Percentiles rank a stretch among this genome's conserved stretches.
These are phyloP conservation scores for Circinella umbellata DNA, from an alignment of 371 early-diverging fungal genomes.

Conservation along the genomic window DNA sequence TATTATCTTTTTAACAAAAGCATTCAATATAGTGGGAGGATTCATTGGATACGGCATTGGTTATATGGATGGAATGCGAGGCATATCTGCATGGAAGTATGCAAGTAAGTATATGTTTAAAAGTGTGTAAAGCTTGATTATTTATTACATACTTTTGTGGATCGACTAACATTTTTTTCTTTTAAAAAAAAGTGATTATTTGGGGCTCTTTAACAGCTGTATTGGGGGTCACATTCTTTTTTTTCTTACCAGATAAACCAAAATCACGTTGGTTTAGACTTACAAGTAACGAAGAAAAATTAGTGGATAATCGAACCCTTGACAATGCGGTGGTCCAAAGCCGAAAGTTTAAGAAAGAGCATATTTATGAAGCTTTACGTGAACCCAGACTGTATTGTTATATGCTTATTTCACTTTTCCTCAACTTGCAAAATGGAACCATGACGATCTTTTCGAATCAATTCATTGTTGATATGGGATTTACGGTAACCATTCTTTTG, in stretches of 20 bases:
- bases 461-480: constrained; percentile 36
- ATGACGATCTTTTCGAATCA: constrained; percentile 33
- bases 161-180: too few species aligned
- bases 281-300: constrained; percentile 37
- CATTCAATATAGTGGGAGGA: constrained; percentile 18
- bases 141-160: too few species aligned
- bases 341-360: constrained; percentile 30
- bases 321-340: constrained; percentile 40
- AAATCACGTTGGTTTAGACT: constrained; percentile 32
- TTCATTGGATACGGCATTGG: constrained; percentile 35
- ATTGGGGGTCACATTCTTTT: constrained; percentile 35
- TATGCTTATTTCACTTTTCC: constrained; percentile 14
- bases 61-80: constrained; percentile 20
- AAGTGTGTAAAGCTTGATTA: too few species aligned
- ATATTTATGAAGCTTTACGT: constrained; percentile 40
- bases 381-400: constrained; percentile 40
- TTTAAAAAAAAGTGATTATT: constrained; percentile 30
- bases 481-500: constrained; percentile 22
- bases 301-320: constrained; percentile 38
- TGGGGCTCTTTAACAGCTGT: constrained; percentile 33
- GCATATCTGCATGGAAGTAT: background rate
- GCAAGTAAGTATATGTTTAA: too few species aligned
- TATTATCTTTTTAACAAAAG: too few species aligned
- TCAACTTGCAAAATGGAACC: constrained; percentile 40
- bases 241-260: constrained; percentile 45